A percentile compares a stretch with the other conserved stretches of the same genome.
Conservation (phyloP, 2,329 filamentous ascomycete species). For the Geosmithia flava region DNA sequence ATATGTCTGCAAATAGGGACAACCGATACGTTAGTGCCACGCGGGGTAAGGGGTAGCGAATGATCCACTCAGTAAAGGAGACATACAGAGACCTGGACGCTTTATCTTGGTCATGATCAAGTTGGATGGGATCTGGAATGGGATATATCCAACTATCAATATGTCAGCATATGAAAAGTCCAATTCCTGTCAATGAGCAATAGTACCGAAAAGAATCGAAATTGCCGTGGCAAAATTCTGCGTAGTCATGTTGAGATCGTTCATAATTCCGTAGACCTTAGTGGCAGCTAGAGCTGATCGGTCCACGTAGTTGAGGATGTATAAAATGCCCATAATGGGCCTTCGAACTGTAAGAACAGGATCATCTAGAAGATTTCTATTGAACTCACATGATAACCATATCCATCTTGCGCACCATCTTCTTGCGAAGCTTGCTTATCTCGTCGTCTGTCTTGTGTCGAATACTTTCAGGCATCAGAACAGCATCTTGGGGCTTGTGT, state of each 20-base stretch:
- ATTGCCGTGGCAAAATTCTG: slow-evolving; percentile 24
- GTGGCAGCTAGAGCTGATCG: slow-evolving; percentile 22
- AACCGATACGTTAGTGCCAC: too few species aligned
- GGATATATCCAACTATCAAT: slow-evolving; percentile 25
- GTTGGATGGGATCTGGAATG: slow-evolving; percentile 35
- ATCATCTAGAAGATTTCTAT: not conserved
- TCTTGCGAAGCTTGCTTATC: slow-evolving; percentile 6
- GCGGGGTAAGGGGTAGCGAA: too few species aligned
- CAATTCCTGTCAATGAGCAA: slow-evolving; percentile 5
- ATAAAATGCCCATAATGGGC: slow-evolving; percentile 17
- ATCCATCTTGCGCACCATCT: slow-evolving; percentile 11
- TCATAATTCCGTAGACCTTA: slow-evolving; percentile 24
- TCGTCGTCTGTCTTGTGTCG: slow-evolving; percentile 6
- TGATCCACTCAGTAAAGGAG: too few species aligned
- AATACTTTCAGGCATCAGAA: slow-evolving; percentile 7
- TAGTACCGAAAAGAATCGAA: slow-evolving; percentile 25
- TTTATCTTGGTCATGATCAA: slow-evolving; percentile 33
- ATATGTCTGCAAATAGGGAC: slow-evolving; percentile 9
- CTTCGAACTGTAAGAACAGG: not conserved
- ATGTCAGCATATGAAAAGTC: slow-evolving; percentile 16
- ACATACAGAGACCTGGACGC: slow-evolving; percentile 20
- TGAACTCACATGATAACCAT: slow-evolving; percentile 5
- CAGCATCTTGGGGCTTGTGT: slow-evolving; percentile 1
- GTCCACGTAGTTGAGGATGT: slow-evolving; percentile 27
- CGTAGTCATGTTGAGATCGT: slow-evolving; percentile 22